Conservation (phyloP, 352 stramenopile genomes). For the Phytophthora multivora region DNA sequence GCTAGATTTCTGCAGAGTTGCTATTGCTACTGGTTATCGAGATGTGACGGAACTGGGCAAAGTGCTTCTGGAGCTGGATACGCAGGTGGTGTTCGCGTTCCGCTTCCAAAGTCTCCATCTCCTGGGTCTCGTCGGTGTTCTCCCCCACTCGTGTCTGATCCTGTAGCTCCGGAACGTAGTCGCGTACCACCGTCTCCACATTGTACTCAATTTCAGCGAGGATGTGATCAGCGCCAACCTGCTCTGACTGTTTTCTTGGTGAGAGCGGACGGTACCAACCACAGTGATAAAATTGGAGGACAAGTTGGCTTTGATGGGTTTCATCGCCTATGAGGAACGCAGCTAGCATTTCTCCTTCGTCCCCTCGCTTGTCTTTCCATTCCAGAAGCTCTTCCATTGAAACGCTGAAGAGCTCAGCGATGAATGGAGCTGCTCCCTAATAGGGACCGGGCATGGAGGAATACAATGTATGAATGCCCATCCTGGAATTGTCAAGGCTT, state of each 20-base stretch:
- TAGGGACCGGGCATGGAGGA: neutral
- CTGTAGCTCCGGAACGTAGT: slow-evolving; percentile 46
- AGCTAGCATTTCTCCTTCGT: slow-evolving; percentile 34
- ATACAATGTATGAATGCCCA: neutral
- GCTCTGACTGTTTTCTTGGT: slow-evolving; percentile 23
- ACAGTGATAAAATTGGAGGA: slow-evolving; percentile 55
- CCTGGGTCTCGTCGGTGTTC: slow-evolving; percentile 36
- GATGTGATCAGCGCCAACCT: slow-evolving; percentile 12
- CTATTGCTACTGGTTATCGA: neutral
- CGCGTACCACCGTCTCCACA: slow-evolving; percentile 36
- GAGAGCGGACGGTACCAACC: slow-evolving; percentile 50
- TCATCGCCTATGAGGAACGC: slow-evolving; percentile 44
- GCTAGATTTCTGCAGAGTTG: slow-evolving; percentile 9
- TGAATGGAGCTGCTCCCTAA: slow-evolving; percentile 18
- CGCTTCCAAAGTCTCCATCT: slow-evolving; percentile 34
- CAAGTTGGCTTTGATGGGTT: slow-evolving; percentile 36
- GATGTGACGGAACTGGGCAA: slow-evolving; percentile 48
- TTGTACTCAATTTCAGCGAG: slow-evolving; percentile 36
- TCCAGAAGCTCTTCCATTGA: slow-evolving; percentile 14
- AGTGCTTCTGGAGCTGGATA: slow-evolving; percentile 61
- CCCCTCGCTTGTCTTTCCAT: slow-evolving; percentile 22
- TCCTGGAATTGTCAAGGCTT: neutral
- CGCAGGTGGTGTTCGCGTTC: slow-evolving; percentile 45
- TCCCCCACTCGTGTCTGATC: slow-evolving; percentile 29
- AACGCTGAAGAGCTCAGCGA: slow-evolving; percentile 32